Evolutionary conservation across 192 early-diverging fungal species (phyloP).

Genomic region (Coemansia sp.): DNA sequence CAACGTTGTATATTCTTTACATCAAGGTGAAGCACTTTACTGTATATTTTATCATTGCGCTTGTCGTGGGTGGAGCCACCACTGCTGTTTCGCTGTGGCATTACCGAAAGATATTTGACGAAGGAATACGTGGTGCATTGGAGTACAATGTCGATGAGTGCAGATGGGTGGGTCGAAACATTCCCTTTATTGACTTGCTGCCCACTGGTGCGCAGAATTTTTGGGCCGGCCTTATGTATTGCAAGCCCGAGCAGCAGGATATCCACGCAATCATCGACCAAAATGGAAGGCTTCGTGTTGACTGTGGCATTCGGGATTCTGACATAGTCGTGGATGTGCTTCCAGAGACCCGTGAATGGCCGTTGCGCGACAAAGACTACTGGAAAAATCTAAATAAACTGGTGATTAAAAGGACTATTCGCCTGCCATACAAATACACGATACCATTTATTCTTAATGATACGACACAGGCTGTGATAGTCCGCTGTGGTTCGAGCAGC

Average conservation of each 20-base stretch:
- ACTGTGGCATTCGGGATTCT: constrained; percentile 8
- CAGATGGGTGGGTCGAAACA: constrained; percentile 53
- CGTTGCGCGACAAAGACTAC: constrained; percentile 47
- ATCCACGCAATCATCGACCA: constrained; percentile 46
- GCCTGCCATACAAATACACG: constrained; percentile 18
- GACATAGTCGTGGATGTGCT: constrained; percentile 45
- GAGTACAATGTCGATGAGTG: constrained; percentile 41
- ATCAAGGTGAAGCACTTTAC: constrained; percentile 35
- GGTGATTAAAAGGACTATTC: constrained; percentile 30
- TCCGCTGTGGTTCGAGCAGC: constrained; percentile 49
- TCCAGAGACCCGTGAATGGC: constrained; percentile 56
- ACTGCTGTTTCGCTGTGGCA: constrained; percentile 31
- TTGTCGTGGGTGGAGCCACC: constrained; percentile 15
- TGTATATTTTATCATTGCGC: constrained; percentile 28
- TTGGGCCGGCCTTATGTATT: constrained; percentile 54
- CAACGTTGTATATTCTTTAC: constrained; percentile 35
- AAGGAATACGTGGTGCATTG: constrained; percentile 17
- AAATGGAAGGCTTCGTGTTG: constrained; percentile 41
- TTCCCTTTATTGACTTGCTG: constrained; percentile 56
- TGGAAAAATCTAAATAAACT: constrained; percentile 50
- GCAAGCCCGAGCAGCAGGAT: constrained; percentile 19
- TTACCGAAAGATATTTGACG: constrained; percentile 47
- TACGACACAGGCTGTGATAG: constrained; percentile 50
- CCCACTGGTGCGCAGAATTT: constrained; percentile 58
- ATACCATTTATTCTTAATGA: constrained; percentile 36